Evolutionary conservation across 805 yeast species (phyloP), one percentile per base, ranked within the genome.

Genomic region (Kodamaea neixiangensis): DNA sequence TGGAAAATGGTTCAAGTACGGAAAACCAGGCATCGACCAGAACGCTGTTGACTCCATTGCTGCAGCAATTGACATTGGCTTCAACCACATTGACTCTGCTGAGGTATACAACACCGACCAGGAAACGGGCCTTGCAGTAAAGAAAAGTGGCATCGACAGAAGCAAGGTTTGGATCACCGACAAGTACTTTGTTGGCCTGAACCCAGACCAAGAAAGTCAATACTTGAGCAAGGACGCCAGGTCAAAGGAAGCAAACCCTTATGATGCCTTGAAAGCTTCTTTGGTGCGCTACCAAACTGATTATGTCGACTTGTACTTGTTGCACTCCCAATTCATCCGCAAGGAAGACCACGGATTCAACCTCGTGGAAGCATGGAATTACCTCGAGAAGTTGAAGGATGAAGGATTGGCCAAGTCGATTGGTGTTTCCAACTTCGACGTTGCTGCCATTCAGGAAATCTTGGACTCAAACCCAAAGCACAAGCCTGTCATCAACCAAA

Each of bases 381-480:
- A 89, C 7, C 61, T 89, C 71, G 96, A 89, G 72, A 69, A 76
- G 55, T 72, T 85, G 49, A 89, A 82, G 54, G 72, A 79, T 45
- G 65, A 78, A 48, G 89, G 89, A 11, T 75, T 79, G 59, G 84
- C 87, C 63, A 85, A 80, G 68, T 82, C 93, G 57, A 82, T 91
- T 59, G 97, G 97, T 63, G 48, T 89, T 49, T 88, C 96, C 55
- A 89, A 89, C 76, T 87, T 84, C 74, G 73, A 77, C 53, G 92
- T 91, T 56, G 75, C 81, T 33, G 67, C 83, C 56, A 69, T 89
- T 58, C 82, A 79, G 59, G 96, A 90, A 61, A 73, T 88, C 59
- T 70, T 87, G 50, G 80, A 89, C 65, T 81, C 83, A 52, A 37
- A 37, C 82, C 86, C 54, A 80, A 75, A 61, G 82, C 87, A 37